A percentile compares a stretch with the other conserved stretches of the same genome.
Evolutionary conservation across 495 filamentous ascomycete species (phyloP).

Genomic region (Aspergillus nanangensis): DNA sequence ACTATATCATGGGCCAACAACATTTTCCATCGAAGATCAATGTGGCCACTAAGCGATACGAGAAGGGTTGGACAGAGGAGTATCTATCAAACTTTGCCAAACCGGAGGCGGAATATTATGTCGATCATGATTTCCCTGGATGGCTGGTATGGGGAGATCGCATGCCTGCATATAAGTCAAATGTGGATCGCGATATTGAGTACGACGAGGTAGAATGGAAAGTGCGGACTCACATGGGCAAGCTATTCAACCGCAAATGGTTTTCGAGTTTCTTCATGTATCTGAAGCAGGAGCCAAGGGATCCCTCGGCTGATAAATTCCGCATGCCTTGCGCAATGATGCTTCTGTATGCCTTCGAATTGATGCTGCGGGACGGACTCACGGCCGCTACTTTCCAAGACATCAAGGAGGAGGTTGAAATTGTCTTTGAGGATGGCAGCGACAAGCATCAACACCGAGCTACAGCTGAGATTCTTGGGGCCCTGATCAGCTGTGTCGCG

Average conservation of each 20-base stretch:
- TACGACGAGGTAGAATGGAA: slow-evolving; percentile 81
- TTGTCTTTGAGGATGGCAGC: slow-evolving; percentile 81
- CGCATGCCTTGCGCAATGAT: slow-evolving; percentile 80
- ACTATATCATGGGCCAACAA: slow-evolving; percentile 76
- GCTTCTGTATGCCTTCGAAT: slow-evolving; percentile 81
- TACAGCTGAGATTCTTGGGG: slow-evolving; percentile 89
- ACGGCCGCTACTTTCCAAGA: slow-evolving; percentile 81
- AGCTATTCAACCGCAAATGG: slow-evolving; percentile 76
- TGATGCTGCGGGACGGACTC: slow-evolving; percentile 66
- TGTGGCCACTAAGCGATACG: slow-evolving; percentile 63
- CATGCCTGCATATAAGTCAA: slow-evolving; percentile 72
- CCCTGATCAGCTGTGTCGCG: slow-evolving; percentile 68
- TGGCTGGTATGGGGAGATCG: slow-evolving; percentile 95
- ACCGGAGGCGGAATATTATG: slow-evolving; percentile 78
- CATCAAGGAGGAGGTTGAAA: slow-evolving; percentile 69
- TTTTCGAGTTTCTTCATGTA: slow-evolving; percentile 83
- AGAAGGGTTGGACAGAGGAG: slow-evolving; percentile 71
- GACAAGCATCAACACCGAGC: slow-evolving; percentile 98
- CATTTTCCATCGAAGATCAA: slow-evolving; percentile 68
- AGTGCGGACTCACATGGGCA: slow-evolving; percentile 76
- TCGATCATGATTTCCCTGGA: slow-evolving; percentile 88
- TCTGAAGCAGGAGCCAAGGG: slow-evolving; percentile 94
- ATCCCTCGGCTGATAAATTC: slow-evolving; percentile 79
- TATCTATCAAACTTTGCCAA: slow-evolving; percentile 76
- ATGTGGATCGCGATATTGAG: slow-evolving; percentile 61